phyloP scores from a whole-genome alignment of 2,329 filamentous ascomycete species.

The Fusarium sp. region DNA sequence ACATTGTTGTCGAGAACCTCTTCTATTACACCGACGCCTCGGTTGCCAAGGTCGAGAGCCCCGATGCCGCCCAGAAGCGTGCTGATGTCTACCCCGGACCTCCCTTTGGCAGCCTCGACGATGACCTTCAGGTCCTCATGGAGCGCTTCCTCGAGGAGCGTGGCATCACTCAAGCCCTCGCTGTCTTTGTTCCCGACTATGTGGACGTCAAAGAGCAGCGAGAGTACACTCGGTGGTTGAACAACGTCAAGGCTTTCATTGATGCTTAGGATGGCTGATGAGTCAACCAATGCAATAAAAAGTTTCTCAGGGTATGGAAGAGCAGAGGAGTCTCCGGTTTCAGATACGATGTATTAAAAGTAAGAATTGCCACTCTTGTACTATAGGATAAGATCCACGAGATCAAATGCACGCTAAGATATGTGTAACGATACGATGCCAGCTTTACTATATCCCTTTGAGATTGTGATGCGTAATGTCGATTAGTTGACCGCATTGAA shows the following conservation, averaged over 20 bases:
- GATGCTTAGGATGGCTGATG: constrained; percentile 63
- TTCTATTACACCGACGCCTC: constrained; percentile 85
- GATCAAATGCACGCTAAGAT: constrained; percentile 36
- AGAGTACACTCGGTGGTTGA: constrained; percentile 93
- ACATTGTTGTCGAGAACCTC: constrained; percentile 88
- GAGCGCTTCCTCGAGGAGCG: constrained; percentile 96
- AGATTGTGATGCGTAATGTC: background rate
- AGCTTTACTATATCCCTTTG: background rate
- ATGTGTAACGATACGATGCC: constrained; percentile 40
- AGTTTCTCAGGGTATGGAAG: constrained; percentile 14
- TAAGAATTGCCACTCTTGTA: constrained; percentile 45
- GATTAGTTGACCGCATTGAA: background rate
- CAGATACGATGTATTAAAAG: constrained; percentile 32
- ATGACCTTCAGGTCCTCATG: constrained; percentile 91
- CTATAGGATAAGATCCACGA: constrained; percentile 39
- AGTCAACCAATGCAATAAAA: background rate
- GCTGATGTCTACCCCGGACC: constrained; percentile 88
- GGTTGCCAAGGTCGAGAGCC: constrained; percentile 77
- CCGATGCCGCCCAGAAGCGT: constrained; percentile 80
- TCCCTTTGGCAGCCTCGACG: constrained; percentile 92
- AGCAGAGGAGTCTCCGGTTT: constrained; percentile 17
- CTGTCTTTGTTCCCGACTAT: constrained; percentile 93
- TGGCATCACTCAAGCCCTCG: constrained; percentile 86
- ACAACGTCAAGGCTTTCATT: constrained; percentile 86
- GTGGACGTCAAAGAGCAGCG: constrained; percentile 98